Evolutionary conservation across 768 basidiomycete genomes (phyloP), one percentile per base, ranked within the genome.

Genomic region (Mycena pura): DNA sequence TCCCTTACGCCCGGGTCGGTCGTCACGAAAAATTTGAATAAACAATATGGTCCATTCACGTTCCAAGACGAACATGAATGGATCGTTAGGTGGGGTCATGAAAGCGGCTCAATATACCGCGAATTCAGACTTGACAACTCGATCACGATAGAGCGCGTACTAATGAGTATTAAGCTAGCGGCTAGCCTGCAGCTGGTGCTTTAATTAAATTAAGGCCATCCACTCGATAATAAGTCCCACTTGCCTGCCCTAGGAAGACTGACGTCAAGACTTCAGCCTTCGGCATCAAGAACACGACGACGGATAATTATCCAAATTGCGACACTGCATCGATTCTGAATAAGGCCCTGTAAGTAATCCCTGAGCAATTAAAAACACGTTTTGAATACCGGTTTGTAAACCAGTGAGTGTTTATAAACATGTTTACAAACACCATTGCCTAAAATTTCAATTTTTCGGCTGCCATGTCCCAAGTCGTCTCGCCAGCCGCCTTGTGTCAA

Each of bases 41-140:
- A n/a, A 19, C 6, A 90, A 59, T 32, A 87, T 83, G 6, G 83
- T 75, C 9, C 83, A 41, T 67, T 91, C 89, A 2, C 88, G 85
- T 68, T 91, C 90, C 14, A 90, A 68, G 4, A 88, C 87, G 5
- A 81, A 77, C n/a, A 89, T 74, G 66, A 91, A 90, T 1, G 89
- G 87, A 53, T 89, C 89, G 21, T 69, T 76, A 0, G 91, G 89
- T 1, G 91, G 87, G 4, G 87, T 88, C 3, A 92, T 64, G 63
- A 91, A 84, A 0, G 86, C 75, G 4, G 84, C 90, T 90, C 31
- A 32, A 54, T 11, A 15, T n/a, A 48, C n/a, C n/a, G n/a, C n/a
- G 19, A 50, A 46, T 43, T 66, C 44, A 61, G 53, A 38, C 31
- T 22, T 27, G 17, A 51, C 56, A 24, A 3, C 14, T 27, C 2